Base-by-base conservation (phyloP, 352 stramenopile genomes). In the Thraustochytrium striatum region DNA sequence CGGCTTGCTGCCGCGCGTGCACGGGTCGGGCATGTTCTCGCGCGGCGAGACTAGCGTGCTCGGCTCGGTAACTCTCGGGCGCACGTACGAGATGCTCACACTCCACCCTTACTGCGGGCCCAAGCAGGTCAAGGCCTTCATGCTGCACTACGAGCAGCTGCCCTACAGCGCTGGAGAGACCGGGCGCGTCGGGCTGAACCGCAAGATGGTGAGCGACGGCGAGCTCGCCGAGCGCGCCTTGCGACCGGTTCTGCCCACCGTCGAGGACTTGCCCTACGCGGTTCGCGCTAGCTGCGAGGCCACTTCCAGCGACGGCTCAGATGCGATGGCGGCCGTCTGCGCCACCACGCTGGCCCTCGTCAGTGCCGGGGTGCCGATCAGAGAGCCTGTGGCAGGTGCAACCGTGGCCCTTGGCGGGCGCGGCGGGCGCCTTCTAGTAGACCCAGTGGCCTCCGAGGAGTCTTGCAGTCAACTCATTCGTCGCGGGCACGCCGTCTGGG, bases 61-160 rank as follows among this genome's bases (percentile, higher is more conserved):
- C 61, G 85, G 87, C 1, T 92, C 89, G 33, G 83, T 85, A 41
- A 94, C 89, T n/a, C 80, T 93, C 59, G 89, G 88, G 39, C 47
- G 59, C 19, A 25, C 35, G 2, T 30, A 28, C 52, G 75, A 83
- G 8, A 30, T 7, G 32, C 19, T 47, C 21, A 30, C 43, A 30
- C 28, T 72, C 19, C 3, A 16, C 11, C 47, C 62, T 11, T 47
- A 83, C 9, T 61, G 69, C 53, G 58, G 50, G 2, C 57, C 38
- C 1, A 8, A 62, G 1, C 35, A 39, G 11, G 3, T 16, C 13
- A 70, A 82, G 36, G 32, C 58, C 16, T 95, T 95, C 72, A 98
- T 98, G 85, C 86, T 99, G 78, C 96, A 99, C 86, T 99, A 99
- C 82, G 92, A 99, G 78, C 98, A 98, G 85, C 95, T 95, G 8